Evolutionary conservation across 2,329 filamentous ascomycete species (phyloP).

Genomic region (Calonectria ilicicola): DNA sequence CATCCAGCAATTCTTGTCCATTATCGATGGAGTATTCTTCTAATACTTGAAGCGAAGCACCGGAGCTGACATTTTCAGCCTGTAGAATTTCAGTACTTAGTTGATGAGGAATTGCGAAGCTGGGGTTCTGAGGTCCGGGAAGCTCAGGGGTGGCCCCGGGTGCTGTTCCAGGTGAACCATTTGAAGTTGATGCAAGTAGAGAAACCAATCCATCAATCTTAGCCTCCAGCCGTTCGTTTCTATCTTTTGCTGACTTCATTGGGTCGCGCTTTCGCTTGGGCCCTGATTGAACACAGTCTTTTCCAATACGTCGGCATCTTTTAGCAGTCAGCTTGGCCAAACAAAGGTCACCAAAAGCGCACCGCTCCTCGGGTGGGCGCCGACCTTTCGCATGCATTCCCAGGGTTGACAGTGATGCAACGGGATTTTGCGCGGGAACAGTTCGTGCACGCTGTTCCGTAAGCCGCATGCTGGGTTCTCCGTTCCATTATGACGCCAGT

Average conservation of each 20-base stretch:
- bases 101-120: not conserved
- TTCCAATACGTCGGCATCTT: not conserved
- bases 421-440: slow-evolving; percentile 6
- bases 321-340: not conserved
- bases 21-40: not conserved
- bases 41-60: not conserved
- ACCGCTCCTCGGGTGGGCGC: not conserved
- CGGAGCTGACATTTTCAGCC: not conserved
- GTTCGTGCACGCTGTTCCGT: not conserved
- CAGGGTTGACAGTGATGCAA: not conserved
- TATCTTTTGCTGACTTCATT: not conserved
- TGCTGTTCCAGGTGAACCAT: not conserved
- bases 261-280: slow-evolving; percentile 2
- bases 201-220: slow-evolving; percentile 11
- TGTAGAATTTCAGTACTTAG: not conserved
- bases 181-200: not conserved
- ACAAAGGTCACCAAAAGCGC: not conserved
- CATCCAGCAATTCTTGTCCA: not conserved
- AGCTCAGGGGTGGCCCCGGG: not conserved
- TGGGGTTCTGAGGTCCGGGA: not conserved
- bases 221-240: not conserved
- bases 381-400: not conserved
- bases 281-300: not conserved
- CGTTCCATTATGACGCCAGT: not conserved
- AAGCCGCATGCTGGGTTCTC: not conserved